Conservation (phyloP, 192 early-diverging fungal genomes). For the Coemansia reversa region DNA sequence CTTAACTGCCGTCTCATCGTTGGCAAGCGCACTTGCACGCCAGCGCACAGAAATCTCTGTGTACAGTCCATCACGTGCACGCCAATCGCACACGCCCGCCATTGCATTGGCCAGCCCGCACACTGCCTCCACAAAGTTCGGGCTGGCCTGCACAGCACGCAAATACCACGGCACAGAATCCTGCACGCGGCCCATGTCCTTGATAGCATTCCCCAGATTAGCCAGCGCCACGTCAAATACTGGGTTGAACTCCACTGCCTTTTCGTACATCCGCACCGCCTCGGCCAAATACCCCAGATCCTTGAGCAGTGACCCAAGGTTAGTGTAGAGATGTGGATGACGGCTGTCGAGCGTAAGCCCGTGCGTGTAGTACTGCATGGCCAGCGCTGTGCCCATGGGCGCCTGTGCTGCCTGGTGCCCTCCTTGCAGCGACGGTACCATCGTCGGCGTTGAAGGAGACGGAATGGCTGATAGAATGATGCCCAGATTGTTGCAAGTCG, state of each 20-base stretch:
- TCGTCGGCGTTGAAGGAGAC: slow-evolving; percentile 54
- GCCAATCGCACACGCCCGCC: slow-evolving; percentile 89
- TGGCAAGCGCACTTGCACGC: slow-evolving; percentile 19
- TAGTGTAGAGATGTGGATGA: slow-evolving; percentile 93
- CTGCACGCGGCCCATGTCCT: slow-evolving; percentile 87
- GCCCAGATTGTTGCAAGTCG: slow-evolving; percentile 89
- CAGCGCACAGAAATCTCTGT: slow-evolving; percentile 35
- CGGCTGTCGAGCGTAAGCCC: slow-evolving; percentile 76
- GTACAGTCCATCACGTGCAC: slow-evolving; percentile 67
- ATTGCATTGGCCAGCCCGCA: slow-evolving; percentile 88
- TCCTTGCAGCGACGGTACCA: slow-evolving; percentile 52
- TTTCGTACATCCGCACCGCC: slow-evolving; percentile 85
- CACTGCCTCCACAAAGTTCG: slow-evolving; percentile 89
- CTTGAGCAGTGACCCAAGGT: slow-evolving; percentile 87
- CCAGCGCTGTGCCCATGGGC: slow-evolving; percentile 72
- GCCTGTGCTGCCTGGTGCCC: slow-evolving; percentile 55
- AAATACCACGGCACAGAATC: slow-evolving; percentile 84
- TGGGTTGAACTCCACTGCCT: slow-evolving; percentile 81
- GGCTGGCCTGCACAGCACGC: slow-evolving; percentile 79
- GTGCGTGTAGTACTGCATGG: slow-evolving; percentile 84
- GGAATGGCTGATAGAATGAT: slow-evolving; percentile 74
- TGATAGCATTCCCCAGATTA: slow-evolving; percentile 90
- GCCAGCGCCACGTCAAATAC: slow-evolving; percentile 90
- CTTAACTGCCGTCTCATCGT: slow-evolving; percentile 31
- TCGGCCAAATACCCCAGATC: slow-evolving; percentile 83